Base-by-base conservation (phyloP, 2,329 filamentous ascomycete species). In the Coniochaeta sp. region DNA sequence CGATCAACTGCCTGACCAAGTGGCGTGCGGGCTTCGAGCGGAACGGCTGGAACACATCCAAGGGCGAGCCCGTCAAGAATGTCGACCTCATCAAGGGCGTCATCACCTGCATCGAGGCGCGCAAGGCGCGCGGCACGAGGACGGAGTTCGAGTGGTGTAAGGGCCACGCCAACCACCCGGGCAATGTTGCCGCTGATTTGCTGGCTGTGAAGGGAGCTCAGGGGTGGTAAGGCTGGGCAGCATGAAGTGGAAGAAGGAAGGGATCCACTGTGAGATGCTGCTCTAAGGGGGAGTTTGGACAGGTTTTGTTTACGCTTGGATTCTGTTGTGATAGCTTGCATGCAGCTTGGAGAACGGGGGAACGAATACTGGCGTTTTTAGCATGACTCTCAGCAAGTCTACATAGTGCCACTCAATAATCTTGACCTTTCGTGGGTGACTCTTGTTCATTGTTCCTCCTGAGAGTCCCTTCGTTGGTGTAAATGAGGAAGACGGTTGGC, bases 61-160 rank as follows among this genome's bases (percentile, higher is more conserved):
- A 81, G 3, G 71, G 76, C 1, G 82, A 83, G 9, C 70, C 79
- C 0, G 92, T 97, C 7, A 86, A 91, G 72, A 97, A 99, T 66
- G 83, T 83, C 62, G 94, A 99, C 61, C 71, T 97, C 18, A 79
- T 97, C 52, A 79, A 87, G 64, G 79, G 79, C 3, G 84, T 95
- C 46, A 71, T 91, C 35, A 73, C 76, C 6, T 80, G 82, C 60
- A 87, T 96, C 48, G 81, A 87, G 22, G 81, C 89, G 65, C 78
- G 89, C 48, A 77, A 82, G 48, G 72, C 70, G 50, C 71, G 75
- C 1, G 81, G 81, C 14, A 77, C 77, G 3, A 70, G 74, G 57
- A 95, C 89, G 0, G 71, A 79, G 51, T 94, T 96, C 62, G 78
- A 84, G 56, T 97, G 91, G 91, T 83, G 96, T 46, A 96, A 95